Conservation (phyloP, 805 yeast species). For the Zygosaccharomyces pseudorouxii region DNA sequence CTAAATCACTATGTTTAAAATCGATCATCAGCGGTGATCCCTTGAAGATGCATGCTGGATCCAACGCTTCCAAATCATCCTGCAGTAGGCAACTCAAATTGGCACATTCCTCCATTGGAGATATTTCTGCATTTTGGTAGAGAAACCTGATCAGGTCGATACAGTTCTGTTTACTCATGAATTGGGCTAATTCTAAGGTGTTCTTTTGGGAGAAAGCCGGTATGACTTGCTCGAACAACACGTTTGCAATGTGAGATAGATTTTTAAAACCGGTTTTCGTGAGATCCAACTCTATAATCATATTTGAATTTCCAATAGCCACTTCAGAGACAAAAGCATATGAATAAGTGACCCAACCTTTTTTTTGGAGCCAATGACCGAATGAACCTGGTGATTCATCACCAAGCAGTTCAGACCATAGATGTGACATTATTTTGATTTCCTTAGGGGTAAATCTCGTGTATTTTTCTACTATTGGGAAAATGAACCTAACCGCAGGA, state of each 20-base stretch:
- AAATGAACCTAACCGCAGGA: slow-evolving; percentile 43
- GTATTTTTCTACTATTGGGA: slow-evolving; percentile 35
- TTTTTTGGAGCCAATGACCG: slow-evolving; percentile 37
- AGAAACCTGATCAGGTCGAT: slow-evolving; percentile 45
- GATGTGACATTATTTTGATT: slow-evolving; percentile 32
- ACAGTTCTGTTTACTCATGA: slow-evolving; percentile 45
- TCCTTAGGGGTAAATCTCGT: slow-evolving; percentile 22
- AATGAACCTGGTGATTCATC: slow-evolving; percentile 55
- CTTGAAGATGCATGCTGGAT: slow-evolving; percentile 41
- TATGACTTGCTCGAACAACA: slow-evolving; percentile 31
- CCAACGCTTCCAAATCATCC: slow-evolving; percentile 30
- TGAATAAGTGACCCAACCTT: slow-evolving; percentile 38
- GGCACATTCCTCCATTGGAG: slow-evolving; percentile 49
- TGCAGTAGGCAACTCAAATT: slow-evolving; percentile 40
- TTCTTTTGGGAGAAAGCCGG: slow-evolving; percentile 15
- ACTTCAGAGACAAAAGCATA: slow-evolving; percentile 42
- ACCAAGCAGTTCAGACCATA: slow-evolving; percentile 60
- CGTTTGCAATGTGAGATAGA: slow-evolving; percentile 33
- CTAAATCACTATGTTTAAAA: slow-evolving; percentile 7
- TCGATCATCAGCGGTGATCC: slow-evolving; percentile 36
- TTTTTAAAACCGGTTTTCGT: slow-evolving; percentile 44
- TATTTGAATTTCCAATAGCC: slow-evolving; percentile 35
- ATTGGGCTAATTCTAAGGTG: slow-evolving; percentile 34
- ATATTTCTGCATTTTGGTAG: slow-evolving; percentile 36
- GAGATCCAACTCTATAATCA: slow-evolving; percentile 48